phyloP scores from a whole-genome alignment of 371 early-diverging fungal species.

The Rhizopus stolonifer region DNA sequence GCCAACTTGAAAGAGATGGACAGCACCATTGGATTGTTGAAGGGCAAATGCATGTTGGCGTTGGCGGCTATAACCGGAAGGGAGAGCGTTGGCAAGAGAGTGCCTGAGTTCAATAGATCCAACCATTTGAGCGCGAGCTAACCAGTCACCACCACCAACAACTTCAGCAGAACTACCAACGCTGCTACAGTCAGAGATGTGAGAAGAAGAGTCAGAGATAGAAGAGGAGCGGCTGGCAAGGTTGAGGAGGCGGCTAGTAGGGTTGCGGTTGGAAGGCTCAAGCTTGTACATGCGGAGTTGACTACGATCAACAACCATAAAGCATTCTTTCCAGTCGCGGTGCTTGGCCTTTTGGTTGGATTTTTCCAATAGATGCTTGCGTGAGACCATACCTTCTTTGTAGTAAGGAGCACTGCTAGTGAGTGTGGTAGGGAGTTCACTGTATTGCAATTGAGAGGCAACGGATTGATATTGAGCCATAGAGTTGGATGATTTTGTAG shows the following conservation, averaged over 20 bases:
- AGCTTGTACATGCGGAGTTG: constrained; percentile 77
- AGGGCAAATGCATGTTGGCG: constrained; percentile 86
- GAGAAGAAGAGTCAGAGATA: constrained; percentile 43
- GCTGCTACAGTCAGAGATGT: constrained; percentile 5
- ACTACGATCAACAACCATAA: constrained; percentile 70
- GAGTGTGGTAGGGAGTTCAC: constrained; percentile 18
- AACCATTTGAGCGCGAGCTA: constrained; percentile 30
- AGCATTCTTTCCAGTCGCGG: constrained; percentile 80
- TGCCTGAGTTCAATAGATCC: constrained; percentile 75
- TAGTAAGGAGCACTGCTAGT: constrained; percentile 36
- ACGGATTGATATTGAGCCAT: constrained; percentile 29
- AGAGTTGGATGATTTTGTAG: constrained; percentile 4
- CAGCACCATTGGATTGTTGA: constrained; percentile 75
- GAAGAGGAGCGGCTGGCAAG: constrained; percentile 15
- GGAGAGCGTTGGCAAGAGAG: constrained; percentile 76
- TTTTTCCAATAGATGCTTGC: constrained; percentile 79
- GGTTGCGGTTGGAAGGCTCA: constrained; percentile 37
- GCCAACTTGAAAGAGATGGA: constrained; percentile 80
- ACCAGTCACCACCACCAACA: constrained; percentile 22
- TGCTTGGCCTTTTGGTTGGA: constrained; percentile 73
- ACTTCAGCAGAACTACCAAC: background rate
- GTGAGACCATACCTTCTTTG: constrained; percentile 72
- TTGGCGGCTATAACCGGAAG: constrained; percentile 76
- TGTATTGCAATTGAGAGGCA: constrained; percentile 21
- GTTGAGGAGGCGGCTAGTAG: constrained; percentile 17